Conservation (phyloP, 768 basidiomycete species). For the Pleurotus eryngii region DNA sequence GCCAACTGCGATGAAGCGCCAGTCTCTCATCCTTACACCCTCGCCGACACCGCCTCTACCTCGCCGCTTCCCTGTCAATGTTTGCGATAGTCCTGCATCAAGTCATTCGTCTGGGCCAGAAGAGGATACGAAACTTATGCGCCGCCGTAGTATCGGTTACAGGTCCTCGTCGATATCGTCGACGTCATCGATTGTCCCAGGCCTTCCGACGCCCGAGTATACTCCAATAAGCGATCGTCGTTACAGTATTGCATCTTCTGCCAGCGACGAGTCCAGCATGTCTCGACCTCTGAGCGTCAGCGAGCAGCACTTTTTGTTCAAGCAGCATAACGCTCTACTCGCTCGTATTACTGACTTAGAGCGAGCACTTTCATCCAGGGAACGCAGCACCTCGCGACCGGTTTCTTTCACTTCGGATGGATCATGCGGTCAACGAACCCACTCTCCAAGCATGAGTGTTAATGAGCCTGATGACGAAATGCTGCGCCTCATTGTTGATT, state of each 20-base stretch:
- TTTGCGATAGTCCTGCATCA: constrained; percentile 20
- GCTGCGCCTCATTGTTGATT: constrained; percentile 67
- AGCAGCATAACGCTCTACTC: constrained; percentile 79
- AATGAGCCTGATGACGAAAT: constrained; percentile 74
- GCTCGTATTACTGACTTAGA: constrained; percentile 82
- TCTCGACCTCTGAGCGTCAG: constrained; percentile 58
- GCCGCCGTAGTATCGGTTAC: constrained; percentile 77
- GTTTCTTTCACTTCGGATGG: constrained; percentile 48
- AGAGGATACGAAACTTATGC: constrained; percentile 32
- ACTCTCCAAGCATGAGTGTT: constrained; percentile 17
- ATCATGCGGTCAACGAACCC: constrained; percentile 19
- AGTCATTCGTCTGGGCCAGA: constrained; percentile 17
- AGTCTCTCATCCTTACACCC: constrained; percentile 27
- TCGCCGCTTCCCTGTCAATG: constrained; percentile 35
- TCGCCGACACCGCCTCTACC: constrained; percentile 27
- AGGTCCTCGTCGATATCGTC: constrained; percentile 41
- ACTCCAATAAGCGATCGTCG: constrained; percentile 55
- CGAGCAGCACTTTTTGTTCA: constrained; percentile 84
- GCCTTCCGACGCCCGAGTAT: constrained; percentile 71
- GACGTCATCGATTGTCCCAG: constrained; percentile 26
- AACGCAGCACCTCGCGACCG: constrained; percentile 43
- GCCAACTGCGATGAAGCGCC: constrained; percentile 25
- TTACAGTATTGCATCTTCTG: constrained; percentile 29
- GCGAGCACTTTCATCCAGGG: constrained; percentile 51
- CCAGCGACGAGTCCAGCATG: constrained; percentile 36